Percentiles rank a stretch among this genome's conserved stretches.
phyloP scores from a whole-genome alignment of 1,284 basidiomycete species.

The Mycena sp. region DNA sequence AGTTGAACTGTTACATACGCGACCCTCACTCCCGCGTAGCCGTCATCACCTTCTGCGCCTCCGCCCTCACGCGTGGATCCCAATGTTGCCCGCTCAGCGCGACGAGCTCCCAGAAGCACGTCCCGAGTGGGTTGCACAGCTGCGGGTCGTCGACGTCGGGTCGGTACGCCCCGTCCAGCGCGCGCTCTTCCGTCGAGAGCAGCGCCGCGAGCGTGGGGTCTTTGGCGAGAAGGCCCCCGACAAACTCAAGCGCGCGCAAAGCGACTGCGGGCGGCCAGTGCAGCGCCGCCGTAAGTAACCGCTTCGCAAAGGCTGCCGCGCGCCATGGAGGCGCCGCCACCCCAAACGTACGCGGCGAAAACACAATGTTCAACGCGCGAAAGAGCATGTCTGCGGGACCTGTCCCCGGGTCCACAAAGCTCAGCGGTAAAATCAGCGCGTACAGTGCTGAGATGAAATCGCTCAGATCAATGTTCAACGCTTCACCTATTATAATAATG shows the following conservation, averaged over 20 bases:
- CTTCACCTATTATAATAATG: conserved; percentile 74
- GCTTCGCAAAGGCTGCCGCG: conserved; percentile 92
- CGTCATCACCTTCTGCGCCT: conserved; percentile 61
- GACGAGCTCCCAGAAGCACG: conserved; percentile 78
- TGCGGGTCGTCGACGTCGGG: conserved; percentile 90
- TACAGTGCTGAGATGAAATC: conserved; percentile 90
- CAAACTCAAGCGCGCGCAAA: conserved; percentile 79
- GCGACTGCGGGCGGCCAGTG: conserved; percentile 81
- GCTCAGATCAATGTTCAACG: conserved; percentile 93
- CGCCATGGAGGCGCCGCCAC: conserved; percentile 78
- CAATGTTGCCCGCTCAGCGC: conserved; percentile 68
- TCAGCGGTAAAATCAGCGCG: conserved; percentile 72
- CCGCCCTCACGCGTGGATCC: conserved; percentile 69
- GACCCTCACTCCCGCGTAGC: conserved; percentile 44
- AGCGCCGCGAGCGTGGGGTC: conserved; percentile 88
- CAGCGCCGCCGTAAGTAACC: conserved; percentile 83
- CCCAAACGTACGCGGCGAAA: conserved; percentile 73
- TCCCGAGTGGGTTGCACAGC: conserved; percentile 78
- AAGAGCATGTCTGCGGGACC: conserved; percentile 81
- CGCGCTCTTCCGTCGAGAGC: conserved; percentile 88
- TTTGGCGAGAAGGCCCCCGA: conserved; percentile 76
- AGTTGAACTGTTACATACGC: background rate
- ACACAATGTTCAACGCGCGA: conserved; percentile 83
- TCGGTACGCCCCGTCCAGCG: conserved; percentile 84
- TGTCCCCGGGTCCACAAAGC: conserved; percentile 50